These are phyloP conservation scores for Lobulomyces angularis DNA, from an alignment of 192 early-diverging fungal genomes.

Conservation along the genomic window DNA sequence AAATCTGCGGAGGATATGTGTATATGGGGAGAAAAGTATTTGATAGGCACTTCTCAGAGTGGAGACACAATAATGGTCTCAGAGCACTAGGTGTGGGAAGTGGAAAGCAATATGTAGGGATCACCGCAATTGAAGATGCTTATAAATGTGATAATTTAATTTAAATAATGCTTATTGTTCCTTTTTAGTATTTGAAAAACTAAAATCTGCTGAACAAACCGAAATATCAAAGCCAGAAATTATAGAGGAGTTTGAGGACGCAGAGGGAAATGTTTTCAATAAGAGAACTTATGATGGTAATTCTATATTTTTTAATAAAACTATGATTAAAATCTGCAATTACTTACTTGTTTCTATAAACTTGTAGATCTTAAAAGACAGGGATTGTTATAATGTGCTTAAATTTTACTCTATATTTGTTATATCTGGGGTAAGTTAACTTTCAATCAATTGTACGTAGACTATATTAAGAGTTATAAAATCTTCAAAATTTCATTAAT, in stretches of 20 bases:
- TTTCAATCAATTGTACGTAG: too few species aligned
- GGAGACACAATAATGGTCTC: slow-evolving; percentile 91
- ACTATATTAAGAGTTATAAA: too few species aligned
- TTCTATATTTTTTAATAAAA: slow-evolving; percentile 1
- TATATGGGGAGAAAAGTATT: slow-evolving; percentile 96
- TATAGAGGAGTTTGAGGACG: slow-evolving; percentile 76
- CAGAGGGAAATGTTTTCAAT: slow-evolving; percentile 62
- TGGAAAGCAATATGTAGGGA: slow-evolving; percentile 80
- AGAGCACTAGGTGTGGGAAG: slow-evolving; percentile 83
- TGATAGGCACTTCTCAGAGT: slow-evolving; percentile 88
- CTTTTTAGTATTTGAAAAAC: slow-evolving; percentile 65
- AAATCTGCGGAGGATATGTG: slow-evolving; percentile 89
- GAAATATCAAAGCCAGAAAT: slow-evolving; percentile 62
- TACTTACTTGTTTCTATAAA: too few species aligned
- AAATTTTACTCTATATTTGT: too few species aligned
- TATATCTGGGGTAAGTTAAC: too few species aligned
- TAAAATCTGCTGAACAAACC: slow-evolving; percentile 55
- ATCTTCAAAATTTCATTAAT: too few species aligned
- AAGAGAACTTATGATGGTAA: slow-evolving; percentile 43
- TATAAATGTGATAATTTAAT: slow-evolving; percentile 33
- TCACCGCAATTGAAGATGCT: slow-evolving; percentile 81
- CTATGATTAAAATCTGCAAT: background rate
- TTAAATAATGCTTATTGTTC: slow-evolving; percentile 4
- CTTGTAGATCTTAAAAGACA: slow-evolving; percentile 29
- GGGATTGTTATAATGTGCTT: slow-evolving; percentile 20